Base-by-base conservation (phyloP, 2,329 filamentous ascomycete species). In the Ceratocystis colombiana region DNA sequence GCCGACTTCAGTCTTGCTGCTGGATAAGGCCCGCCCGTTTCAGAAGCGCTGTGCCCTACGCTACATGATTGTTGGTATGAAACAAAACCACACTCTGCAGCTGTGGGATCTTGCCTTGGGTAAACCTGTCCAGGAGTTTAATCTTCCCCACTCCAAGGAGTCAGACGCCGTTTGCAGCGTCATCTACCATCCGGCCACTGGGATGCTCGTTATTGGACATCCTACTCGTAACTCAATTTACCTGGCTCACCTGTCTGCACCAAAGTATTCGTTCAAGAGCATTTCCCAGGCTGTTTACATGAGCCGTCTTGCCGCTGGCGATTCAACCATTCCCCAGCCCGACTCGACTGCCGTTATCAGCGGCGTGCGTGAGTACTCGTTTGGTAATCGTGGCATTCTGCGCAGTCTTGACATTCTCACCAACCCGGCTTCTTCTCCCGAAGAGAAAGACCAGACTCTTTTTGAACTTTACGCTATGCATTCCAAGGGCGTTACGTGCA, bases 401-500 rank as follows among this genome's bases (percentile, higher is more conserved):
- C 86, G 94, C 74, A 97, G 93, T 74, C 78, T 99, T 66, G 91
- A 96, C 72, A 90, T 99, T 72, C 82, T 97, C 30, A 85, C 87
- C 72, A 86, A 82, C 71, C 85, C 88, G 44, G 83, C 87, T 66
- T 82, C 84, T 69, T 77, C 81, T 5, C 80, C 84, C 68, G 82
- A 84, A 48, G 69, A 69, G 2, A 86, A 88, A 25, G 88, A 94
- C 69, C 84, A 84, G 17, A 85, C 87, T 0, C 78, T 96, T 15
- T 97, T 99, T 72, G 94, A 99, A 78, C 81, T 99, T 8, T 99
- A 99, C 74, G 88, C 90, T 41, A 96, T 96, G 88, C 93, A 99
- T 75, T 96, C 94, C 10, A 95, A 91, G 77, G 94, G 94, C 68
- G 91, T 97, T n/a, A 92, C 92, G 20, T 93, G 89, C 71, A 75